These are phyloP conservation scores for Pisolithus albus DNA, from an alignment of 768 basidiomycete species.

Conservation along the genomic window DNA sequence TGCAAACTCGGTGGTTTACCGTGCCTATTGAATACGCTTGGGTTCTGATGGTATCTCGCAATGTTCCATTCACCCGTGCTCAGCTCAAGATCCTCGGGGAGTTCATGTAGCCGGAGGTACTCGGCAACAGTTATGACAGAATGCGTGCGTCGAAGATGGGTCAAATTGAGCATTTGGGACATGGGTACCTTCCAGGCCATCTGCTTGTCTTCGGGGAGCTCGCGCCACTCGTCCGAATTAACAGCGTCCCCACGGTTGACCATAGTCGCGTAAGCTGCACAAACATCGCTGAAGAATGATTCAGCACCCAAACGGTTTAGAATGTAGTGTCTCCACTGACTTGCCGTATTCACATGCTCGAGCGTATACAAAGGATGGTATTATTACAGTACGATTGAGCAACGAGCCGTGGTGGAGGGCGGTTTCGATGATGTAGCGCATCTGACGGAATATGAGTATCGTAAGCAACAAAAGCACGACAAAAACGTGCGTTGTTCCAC, in stretches of 20 bases:
- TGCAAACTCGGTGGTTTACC: constrained; percentile 22
- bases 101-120: constrained; percentile 36
- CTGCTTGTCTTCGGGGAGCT: constrained; percentile 30
- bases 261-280: constrained; percentile 37
- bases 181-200: constrained; percentile 33
- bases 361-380: constrained; percentile 42
- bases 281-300: constrained; percentile 22
- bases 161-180: constrained; percentile 36
- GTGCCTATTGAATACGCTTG: constrained; percentile 21
- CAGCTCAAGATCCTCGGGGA: constrained; percentile 28
- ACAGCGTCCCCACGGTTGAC: constrained; percentile 40
- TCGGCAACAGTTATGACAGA: constrained; percentile 38
- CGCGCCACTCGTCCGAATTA: constrained; percentile 36
- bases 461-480: background rate
- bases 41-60: constrained; percentile 25
- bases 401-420: constrained; percentile 37
- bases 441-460: constrained; percentile 18
- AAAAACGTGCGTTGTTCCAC: constrained; percentile 39
- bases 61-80: constrained; percentile 35
- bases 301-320: background rate
- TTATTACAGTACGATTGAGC: constrained; percentile 36
- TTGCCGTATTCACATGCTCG: constrained; percentile 34
- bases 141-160: constrained; percentile 31
- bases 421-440: constrained; percentile 45
- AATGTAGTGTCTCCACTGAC: constrained; percentile 8